Evolutionary conservation across 257 asterid species (phyloP).

Genomic region (Leptodermis oblonga): DNA sequence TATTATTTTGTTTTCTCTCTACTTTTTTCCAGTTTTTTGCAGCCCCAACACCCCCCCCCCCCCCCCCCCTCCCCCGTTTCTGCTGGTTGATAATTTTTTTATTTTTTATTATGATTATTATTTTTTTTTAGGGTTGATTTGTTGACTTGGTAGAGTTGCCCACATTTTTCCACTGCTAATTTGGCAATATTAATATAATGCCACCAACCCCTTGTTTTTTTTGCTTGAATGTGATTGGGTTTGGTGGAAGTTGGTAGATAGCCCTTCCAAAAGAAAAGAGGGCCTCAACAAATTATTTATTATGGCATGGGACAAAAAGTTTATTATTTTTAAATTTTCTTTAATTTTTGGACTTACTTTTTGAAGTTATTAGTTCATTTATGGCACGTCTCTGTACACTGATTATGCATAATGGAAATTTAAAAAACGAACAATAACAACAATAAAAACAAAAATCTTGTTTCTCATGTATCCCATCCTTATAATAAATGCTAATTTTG

Average conservation of each 20-base stretch:
- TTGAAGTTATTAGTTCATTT: no score
- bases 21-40: neutral
- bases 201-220: neutral
- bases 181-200: no score
- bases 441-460: no score
- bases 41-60: no score
- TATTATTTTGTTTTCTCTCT: neutral
- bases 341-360: neutral
- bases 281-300: neutral
- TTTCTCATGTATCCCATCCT: no score
- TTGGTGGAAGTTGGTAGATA: constrained; percentile 22
- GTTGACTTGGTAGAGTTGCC: neutral
- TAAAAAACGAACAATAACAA: no score
- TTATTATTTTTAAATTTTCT: neutral
- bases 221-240: neutral
- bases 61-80: no score
- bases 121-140: neutral
- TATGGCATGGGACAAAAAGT: neutral
- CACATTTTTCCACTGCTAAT: constrained; percentile 6
- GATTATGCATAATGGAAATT: no score
- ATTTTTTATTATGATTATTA: no score
- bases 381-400: no score
- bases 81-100: neutral
- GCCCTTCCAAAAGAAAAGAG: constrained; percentile 1
- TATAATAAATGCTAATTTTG: no score